Evolutionary conservation across 2,329 filamentous ascomycete species (phyloP).

Genomic region (Penicillium sp.): DNA sequence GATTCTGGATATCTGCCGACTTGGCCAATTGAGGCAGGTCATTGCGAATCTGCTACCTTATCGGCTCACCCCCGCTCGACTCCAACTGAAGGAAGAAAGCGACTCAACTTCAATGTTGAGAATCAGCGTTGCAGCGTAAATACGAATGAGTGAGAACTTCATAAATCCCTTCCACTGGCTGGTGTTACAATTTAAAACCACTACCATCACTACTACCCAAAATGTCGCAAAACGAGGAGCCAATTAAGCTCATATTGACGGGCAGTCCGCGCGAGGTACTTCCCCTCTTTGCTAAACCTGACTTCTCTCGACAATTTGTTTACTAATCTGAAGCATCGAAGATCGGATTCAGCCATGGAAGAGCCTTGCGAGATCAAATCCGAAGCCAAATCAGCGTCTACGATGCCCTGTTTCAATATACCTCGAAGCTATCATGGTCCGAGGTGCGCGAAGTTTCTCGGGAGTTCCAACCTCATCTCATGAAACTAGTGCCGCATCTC

Average conservation of each 20-base stretch:
- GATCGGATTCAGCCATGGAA: conserved; percentile 52
- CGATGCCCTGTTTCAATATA: conserved; percentile 46
- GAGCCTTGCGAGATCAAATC: conserved; percentile 40
- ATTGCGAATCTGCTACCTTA: conserved; percentile 9
- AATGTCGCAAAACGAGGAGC: conserved; percentile 40
- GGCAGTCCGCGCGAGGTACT: conserved; percentile 29
- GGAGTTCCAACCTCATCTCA: conserved; percentile 48
- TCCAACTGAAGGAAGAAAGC: conserved; percentile 14
- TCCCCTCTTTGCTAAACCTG: not conserved
- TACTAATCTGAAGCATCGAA: conserved; percentile 17
- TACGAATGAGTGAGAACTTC: no score
- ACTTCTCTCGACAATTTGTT: not conserved
- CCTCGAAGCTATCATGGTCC: conserved; percentile 48
- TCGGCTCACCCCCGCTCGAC: conserved; percentile 17
- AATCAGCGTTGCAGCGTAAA: not conserved
- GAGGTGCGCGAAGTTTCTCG: conserved; percentile 47
- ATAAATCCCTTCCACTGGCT: no score
- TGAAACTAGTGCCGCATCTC: conserved; percentile 36
- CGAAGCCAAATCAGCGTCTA: conserved; percentile 49
- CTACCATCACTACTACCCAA: conserved; percentile 30
- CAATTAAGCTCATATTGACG: conserved; percentile 23
- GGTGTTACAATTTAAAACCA: no score
- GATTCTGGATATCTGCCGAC: not conserved
- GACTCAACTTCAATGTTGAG: conserved; percentile 1
- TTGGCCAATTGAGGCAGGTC: conserved; percentile 12